Evolutionary conservation across 1,284 basidiomycete genomes (phyloP).

Genomic region (Stygiomarasmius scandens): DNA sequence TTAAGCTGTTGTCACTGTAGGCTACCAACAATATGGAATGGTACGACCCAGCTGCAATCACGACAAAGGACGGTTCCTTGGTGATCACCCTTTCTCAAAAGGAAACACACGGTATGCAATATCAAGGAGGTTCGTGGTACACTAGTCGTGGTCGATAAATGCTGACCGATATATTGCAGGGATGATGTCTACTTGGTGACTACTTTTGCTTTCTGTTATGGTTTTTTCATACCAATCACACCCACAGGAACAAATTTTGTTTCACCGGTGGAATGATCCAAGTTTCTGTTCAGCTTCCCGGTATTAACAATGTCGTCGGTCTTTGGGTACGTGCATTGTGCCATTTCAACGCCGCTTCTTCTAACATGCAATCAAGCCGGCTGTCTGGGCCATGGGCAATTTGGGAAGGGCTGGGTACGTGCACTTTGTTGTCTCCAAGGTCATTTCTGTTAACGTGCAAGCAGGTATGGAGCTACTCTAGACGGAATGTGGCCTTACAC

Average conservation of each 20-base stretch:
- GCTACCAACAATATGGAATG: constrained; percentile 64
- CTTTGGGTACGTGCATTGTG: constrained; percentile 41
- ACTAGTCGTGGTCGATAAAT: background rate
- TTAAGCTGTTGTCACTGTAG: background rate
- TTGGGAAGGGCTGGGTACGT: constrained; percentile 52
- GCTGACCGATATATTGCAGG: background rate
- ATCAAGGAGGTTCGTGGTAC: constrained; percentile 35
- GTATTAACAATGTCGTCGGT: constrained; percentile 52
- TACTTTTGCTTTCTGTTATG: background rate
- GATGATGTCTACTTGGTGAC: constrained; percentile 41
- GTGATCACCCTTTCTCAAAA: constrained; percentile 55
- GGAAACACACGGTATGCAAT: constrained; percentile 53
- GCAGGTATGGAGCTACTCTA: constrained; percentile 49
- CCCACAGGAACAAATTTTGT: constrained; percentile 54
- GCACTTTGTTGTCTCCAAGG: too few species aligned
- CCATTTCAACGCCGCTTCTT: background rate
- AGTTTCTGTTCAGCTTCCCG: constrained; percentile 66
- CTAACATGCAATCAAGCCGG: constrained; percentile 52
- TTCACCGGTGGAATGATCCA: constrained; percentile 69
- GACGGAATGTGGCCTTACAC: constrained; percentile 73
- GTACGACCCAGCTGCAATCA: constrained; percentile 60
- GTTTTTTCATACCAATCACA: background rate
- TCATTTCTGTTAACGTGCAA: too few species aligned
- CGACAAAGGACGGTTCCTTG: constrained; percentile 54
- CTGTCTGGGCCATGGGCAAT: constrained; percentile 75